Evolutionary conservation across 2,329 filamentous ascomycete species (phyloP).

Genomic region (Monilinia laxa): DNA sequence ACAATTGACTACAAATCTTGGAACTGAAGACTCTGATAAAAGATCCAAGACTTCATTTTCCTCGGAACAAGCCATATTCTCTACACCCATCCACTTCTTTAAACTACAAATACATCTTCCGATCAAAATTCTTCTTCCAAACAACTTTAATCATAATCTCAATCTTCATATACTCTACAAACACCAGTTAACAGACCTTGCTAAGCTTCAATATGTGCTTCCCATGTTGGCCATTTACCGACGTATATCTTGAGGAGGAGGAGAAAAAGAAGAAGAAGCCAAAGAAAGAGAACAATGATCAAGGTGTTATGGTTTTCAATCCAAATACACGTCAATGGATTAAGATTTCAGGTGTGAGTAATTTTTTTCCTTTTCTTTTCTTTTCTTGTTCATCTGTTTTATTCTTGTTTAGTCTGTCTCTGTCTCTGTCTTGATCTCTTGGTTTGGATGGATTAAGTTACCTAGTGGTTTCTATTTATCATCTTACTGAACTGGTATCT

Average conservation of each 20-base stretch:
- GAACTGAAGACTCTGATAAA: too few species aligned
- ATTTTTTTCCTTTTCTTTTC: constrained; percentile 4
- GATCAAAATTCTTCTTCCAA: neutral
- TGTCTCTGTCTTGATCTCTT: too few species aligned
- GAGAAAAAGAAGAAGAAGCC: constrained; percentile 25
- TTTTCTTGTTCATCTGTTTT: neutral
- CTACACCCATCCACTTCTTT: too few species aligned
- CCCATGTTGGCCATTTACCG: constrained; percentile 32
- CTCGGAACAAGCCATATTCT: too few species aligned
- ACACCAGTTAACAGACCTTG: neutral
- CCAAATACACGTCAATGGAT: constrained; percentile 27
- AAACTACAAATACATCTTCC: neutral
- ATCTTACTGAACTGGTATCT: neutral
- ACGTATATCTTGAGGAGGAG: constrained; percentile 34
- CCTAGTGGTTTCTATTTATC: too few species aligned
- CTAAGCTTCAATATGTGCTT: constrained; percentile 28
- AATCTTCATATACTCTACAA: neutral
- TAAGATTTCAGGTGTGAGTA: constrained; percentile 27
- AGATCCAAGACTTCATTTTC: neutral
- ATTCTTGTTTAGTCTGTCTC: neutral
- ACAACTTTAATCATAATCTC: neutral
- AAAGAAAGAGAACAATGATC: constrained; percentile 11
- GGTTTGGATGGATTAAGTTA: too few species aligned
- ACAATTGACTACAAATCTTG: too few species aligned
- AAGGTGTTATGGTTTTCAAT: constrained; percentile 29